Evolutionary conservation across 345 rosid species (phyloP).

Genomic region (Lepidium aucheri): DNA sequence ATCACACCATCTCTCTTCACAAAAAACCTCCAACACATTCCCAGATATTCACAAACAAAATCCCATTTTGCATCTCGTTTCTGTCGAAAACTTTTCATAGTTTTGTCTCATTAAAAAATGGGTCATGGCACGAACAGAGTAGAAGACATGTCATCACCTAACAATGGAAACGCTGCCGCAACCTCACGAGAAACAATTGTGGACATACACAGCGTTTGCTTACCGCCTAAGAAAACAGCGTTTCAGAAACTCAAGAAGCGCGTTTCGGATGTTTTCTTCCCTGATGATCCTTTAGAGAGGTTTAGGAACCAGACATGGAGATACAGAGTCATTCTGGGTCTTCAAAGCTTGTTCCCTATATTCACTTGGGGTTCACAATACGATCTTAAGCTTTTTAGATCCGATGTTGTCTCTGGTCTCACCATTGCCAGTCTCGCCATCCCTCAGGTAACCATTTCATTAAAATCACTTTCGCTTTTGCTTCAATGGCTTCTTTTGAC

Average conservation of each 20-base stretch:
- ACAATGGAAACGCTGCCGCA: constrained; percentile 12
- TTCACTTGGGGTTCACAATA: constrained; percentile 77
- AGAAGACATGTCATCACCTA: constrained; percentile 29
- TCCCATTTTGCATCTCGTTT: neutral
- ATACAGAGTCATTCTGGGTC: constrained; percentile 44
- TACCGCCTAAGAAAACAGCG: constrained; percentile 61
- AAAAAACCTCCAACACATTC: neutral
- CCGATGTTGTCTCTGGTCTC: constrained; percentile 88
- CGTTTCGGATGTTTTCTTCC: constrained; percentile 71
- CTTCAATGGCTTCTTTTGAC: neutral
- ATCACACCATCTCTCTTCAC: constrained; percentile 11
- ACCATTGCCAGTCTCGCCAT: constrained; percentile 99
- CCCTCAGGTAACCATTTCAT: constrained; percentile 62
- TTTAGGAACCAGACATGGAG: constrained; percentile 71
- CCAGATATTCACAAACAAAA: neutral
- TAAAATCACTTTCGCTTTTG: neutral
- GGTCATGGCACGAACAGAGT: constrained; percentile 31
- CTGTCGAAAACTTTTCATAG: neutral
- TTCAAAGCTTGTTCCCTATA: constrained; percentile 74
- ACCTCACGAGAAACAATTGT: constrained; percentile 18
- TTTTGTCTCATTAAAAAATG: constrained; percentile 5
- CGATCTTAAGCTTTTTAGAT: constrained; percentile 49
- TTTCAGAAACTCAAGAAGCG: constrained; percentile 56
- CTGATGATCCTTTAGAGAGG: constrained; percentile 82
- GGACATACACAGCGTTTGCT: constrained; percentile 62